Evolutionary conservation across 805 yeast genomes (phyloP).

Genomic region (Schizosaccharomyces osmophilus): DNA sequence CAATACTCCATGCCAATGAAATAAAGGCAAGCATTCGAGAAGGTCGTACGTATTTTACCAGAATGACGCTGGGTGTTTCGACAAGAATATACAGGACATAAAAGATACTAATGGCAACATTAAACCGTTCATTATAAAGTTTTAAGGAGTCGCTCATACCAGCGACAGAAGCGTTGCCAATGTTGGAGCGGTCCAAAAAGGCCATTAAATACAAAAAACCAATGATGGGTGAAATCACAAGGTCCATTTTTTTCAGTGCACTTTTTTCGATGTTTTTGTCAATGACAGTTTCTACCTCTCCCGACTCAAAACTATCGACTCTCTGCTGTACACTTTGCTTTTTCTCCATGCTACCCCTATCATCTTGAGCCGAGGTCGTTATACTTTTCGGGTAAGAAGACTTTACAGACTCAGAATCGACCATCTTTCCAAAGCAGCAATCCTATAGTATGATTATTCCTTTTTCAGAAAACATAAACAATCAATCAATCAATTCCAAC

Average conservation of each 20-base stretch:
- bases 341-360: no score
- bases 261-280: conserved; percentile 1
- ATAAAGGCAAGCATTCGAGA: conserved; percentile 33
- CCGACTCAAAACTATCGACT: neutral
- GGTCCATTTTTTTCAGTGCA: conserved; percentile 6
- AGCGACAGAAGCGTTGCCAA: conserved; percentile 24
- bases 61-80: conserved; percentile 37
- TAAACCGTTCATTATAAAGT: conserved; percentile 20
- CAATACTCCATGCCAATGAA: conserved; percentile 23
- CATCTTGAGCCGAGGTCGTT: no score
- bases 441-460: no score
- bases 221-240: conserved; percentile 4
- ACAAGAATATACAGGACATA: conserved; percentile 40
- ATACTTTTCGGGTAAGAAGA: no score
- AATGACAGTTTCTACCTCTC: conserved; percentile 11
- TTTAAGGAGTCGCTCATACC: conserved; percentile 20
- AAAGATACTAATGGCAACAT: conserved; percentile 41
- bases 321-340: neutral
- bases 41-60: conserved; percentile 34
- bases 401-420: no score
- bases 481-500: no score
- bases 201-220: conserved; percentile 16
- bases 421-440: no score
- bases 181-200: conserved; percentile 22
- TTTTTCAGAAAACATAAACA: no score